phyloP scores from a whole-genome alignment of 176 grass and related monocot genomes.

The Secale cereale region DNA sequence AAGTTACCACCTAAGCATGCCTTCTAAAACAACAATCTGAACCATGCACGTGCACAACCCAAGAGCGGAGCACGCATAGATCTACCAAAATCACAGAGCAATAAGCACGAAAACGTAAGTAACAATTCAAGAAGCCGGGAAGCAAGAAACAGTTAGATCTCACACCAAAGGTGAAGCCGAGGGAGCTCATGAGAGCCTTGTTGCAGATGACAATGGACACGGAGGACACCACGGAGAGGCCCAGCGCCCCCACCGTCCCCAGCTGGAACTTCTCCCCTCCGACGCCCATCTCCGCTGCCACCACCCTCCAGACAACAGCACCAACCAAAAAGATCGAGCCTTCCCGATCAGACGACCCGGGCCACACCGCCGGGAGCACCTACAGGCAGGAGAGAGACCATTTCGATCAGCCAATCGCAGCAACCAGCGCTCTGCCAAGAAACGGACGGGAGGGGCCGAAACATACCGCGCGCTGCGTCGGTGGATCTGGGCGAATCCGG shows the following conservation, averaged over 20 bases:
- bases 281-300: slow-evolving; percentile 60
- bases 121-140: not conserved
- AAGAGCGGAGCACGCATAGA: not conserved
- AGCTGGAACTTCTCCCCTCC: slow-evolving; percentile 83
- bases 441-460: not conserved
- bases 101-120: not conserved
- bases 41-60: not conserved
- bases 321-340: slow-evolving; percentile 13
- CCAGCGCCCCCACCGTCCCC: slow-evolving; percentile 89
- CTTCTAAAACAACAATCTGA: no score
- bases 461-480: slow-evolving; percentile 12
- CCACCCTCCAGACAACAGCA: not conserved
- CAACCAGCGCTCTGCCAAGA: not conserved
- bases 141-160: slow-evolving; percentile 51
- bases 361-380: slow-evolving; percentile 28
- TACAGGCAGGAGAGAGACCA: slow-evolving; percentile 11
- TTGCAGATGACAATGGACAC: slow-evolving; percentile 99
- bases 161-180: slow-evolving; percentile 93
- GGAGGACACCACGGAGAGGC: slow-evolving; percentile 91
- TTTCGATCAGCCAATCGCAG: slow-evolving; percentile 34
- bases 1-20: slow-evolving; percentile 18
- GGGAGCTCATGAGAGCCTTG: slow-evolving; percentile 95
- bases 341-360: slow-evolving; percentile 1
- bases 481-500: slow-evolving; percentile 50
- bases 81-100: slow-evolving; percentile 5